Conservation (phyloP, 768 basidiomycete species). For the Boletus coccyginus region DNA sequence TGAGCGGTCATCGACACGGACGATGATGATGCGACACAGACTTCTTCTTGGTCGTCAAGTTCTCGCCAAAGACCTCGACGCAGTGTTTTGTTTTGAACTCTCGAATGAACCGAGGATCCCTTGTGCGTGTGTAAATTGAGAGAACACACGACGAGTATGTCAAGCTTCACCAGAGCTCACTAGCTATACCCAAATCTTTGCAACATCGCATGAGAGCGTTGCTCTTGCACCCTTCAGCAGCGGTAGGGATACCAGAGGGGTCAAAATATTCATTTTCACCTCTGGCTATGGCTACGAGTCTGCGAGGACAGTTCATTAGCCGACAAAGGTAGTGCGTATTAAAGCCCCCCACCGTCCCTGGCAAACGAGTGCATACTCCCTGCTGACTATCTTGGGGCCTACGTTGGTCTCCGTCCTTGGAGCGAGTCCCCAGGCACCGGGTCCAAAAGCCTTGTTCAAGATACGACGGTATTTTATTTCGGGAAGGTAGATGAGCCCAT, state of each 20-base stretch:
- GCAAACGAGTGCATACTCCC: slow-evolving; percentile 94
- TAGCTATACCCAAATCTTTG: slow-evolving; percentile 94
- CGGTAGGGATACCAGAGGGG: slow-evolving; percentile 84
- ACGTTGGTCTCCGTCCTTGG: slow-evolving; percentile 92
- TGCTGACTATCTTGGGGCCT: slow-evolving; percentile 79
- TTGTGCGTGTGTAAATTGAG: slow-evolving; percentile 25
- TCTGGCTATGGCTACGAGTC: slow-evolving; percentile 85
- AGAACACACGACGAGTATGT: not conserved
- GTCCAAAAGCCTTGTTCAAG: slow-evolving; percentile 91
- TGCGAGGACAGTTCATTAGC: slow-evolving; percentile 27
- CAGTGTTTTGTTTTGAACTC: slow-evolving; percentile 86
- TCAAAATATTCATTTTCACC: slow-evolving; percentile 99
- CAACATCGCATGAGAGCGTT: slow-evolving; percentile 98
- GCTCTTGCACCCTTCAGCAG: slow-evolving; percentile 92
- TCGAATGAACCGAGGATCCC: slow-evolving; percentile 96
- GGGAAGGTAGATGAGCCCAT: slow-evolving; percentile 91
- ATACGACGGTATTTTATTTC: slow-evolving; percentile 96
- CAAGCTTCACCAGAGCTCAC: slow-evolving; percentile 80
- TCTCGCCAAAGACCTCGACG: slow-evolving; percentile 82
- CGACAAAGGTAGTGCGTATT: not conserved
- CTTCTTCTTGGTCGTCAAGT: slow-evolving; percentile 88
- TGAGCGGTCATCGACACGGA: not conserved
- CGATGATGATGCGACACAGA: slow-evolving; percentile 38
- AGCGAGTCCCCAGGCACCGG: slow-evolving; percentile 95
- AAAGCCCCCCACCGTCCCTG: slow-evolving; percentile 66